These are phyloP conservation scores for Talinum fruticosum DNA, from an alignment of 148 eudicot species.

Conservation along the genomic window DNA sequence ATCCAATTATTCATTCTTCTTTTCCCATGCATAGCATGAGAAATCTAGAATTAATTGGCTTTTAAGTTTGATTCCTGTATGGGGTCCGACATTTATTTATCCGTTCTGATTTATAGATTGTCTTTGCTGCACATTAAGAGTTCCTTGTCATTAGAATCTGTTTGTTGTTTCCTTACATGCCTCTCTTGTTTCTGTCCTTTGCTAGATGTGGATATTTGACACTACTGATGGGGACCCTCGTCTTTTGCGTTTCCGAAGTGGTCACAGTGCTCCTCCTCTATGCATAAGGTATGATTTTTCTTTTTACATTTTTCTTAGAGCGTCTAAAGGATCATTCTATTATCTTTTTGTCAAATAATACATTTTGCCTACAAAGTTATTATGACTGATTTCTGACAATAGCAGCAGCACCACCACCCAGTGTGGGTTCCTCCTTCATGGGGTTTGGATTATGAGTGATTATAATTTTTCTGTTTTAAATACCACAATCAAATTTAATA, in stretches of 20 bases:
- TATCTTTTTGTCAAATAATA: background rate
- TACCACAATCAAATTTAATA: background rate
- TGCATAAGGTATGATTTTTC: constrained; percentile 67
- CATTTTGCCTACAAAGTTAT: too few relatives aligned
- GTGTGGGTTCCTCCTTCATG: too few relatives aligned
- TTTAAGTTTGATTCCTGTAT: background rate
- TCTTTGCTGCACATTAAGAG: background rate
- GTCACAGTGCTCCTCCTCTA: constrained; percentile 97
- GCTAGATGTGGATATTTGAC: constrained; percentile 95
- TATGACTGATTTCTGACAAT: too few relatives aligned
- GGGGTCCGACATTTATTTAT: background rate
- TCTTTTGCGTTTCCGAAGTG: constrained; percentile 87
- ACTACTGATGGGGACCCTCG: constrained; percentile 95
- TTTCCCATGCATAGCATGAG: background rate
- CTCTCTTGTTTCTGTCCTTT: constrained; percentile 12
- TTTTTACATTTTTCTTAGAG: background rate
- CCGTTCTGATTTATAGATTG: background rate
- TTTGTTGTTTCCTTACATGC: background rate
- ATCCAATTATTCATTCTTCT: too few relatives aligned
- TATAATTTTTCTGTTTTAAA: background rate
- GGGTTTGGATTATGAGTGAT: background rate
- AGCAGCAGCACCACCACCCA: too few relatives aligned
- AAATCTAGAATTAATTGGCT: background rate
- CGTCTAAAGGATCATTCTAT: background rate
- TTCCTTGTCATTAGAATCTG: background rate